Percentiles rank a stretch among this genome's conserved stretches.
Conservation (phyloP, 257 asterid genomes). For the Buddleja alternifolia region DNA sequence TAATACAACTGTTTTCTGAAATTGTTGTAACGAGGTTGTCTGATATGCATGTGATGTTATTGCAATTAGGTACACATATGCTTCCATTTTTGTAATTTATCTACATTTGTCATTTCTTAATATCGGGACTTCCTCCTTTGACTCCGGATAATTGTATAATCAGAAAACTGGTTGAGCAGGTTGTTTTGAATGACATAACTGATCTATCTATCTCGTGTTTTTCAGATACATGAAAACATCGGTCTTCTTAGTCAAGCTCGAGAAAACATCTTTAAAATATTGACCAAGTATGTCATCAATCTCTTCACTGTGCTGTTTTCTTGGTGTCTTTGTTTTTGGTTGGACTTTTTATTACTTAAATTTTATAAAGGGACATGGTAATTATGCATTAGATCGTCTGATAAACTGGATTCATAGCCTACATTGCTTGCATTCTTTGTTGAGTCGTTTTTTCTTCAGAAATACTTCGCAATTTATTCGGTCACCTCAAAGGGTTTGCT, state of each 20-base stretch:
- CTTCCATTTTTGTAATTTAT: not conserved
- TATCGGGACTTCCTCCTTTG: slow-evolving; percentile 1
- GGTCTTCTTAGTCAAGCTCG: slow-evolving; percentile 76
- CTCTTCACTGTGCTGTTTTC: slow-evolving; percentile 5
- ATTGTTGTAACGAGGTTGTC: not conserved
- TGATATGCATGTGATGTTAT: not conserved
- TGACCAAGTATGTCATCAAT: slow-evolving; percentile 55
- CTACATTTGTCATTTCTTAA: not conserved
- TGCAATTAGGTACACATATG: not conserved
- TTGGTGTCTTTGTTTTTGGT: not conserved
- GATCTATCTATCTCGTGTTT: slow-evolving; percentile 25
- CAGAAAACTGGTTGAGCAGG: not conserved
- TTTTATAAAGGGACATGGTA: not conserved
- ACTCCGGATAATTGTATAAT: not conserved
- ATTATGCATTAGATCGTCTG: not conserved
- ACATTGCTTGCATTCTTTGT: not conserved
- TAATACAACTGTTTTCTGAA: not conserved
- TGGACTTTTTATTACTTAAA: not conserved
- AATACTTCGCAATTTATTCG: not conserved
- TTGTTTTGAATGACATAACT: slow-evolving; percentile 5
- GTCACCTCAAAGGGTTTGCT: not conserved
- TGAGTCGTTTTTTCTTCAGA: not conserved
- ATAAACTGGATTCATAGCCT: not conserved
- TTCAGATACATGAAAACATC: slow-evolving; percentile 74
- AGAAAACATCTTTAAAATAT: slow-evolving; percentile 65